Evolutionary conservation across 1,139 yeast genomes (phyloP).

Genomic region (Geotrichum restrictum): DNA sequence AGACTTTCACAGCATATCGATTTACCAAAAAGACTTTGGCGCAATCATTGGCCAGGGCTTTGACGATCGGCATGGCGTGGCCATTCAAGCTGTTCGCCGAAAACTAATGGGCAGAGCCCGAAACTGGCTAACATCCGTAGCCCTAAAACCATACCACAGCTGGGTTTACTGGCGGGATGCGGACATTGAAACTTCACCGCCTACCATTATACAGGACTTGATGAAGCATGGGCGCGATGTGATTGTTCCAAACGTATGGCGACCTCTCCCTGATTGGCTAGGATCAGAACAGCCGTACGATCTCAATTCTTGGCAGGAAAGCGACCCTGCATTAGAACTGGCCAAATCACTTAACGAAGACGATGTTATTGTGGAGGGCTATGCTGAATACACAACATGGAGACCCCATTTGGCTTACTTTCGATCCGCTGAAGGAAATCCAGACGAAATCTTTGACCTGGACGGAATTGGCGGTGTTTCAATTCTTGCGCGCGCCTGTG

Average conservation of each 20-base stretch:
- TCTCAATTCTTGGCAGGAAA: slow-evolving; percentile 87
- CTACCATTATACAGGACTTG: slow-evolving; percentile 58
- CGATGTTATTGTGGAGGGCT: slow-evolving; percentile 88
- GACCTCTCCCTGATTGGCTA: slow-evolving; percentile 86
- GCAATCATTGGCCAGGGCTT: slow-evolving; percentile 76
- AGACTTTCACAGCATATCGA: slow-evolving; percentile 26
- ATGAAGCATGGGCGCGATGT: slow-evolving; percentile 64
- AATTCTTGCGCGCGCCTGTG: slow-evolving; percentile 70
- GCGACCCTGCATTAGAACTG: slow-evolving; percentile 73
- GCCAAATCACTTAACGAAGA: slow-evolving; percentile 76
- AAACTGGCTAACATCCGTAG: slow-evolving; percentile 61
- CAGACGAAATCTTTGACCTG: slow-evolving; percentile 80
- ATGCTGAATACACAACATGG: slow-evolving; percentile 90
- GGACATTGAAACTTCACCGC: slow-evolving; percentile 61
- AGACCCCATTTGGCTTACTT: slow-evolving; percentile 85
- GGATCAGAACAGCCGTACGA: slow-evolving; percentile 90
- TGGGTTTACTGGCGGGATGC: slow-evolving; percentile 80
- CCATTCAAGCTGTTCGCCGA: slow-evolving; percentile 67
- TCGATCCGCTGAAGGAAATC: slow-evolving; percentile 77
- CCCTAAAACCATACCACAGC: slow-evolving; percentile 61
- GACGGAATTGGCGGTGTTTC: slow-evolving; percentile 95
- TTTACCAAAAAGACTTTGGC: slow-evolving; percentile 65
- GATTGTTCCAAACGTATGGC: slow-evolving; percentile 86
- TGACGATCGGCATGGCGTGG: slow-evolving; percentile 69
- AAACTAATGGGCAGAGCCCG: slow-evolving; percentile 71